Base-by-base conservation (phyloP, 1,139 yeast species). In the Candida tunisiensis region DNA sequence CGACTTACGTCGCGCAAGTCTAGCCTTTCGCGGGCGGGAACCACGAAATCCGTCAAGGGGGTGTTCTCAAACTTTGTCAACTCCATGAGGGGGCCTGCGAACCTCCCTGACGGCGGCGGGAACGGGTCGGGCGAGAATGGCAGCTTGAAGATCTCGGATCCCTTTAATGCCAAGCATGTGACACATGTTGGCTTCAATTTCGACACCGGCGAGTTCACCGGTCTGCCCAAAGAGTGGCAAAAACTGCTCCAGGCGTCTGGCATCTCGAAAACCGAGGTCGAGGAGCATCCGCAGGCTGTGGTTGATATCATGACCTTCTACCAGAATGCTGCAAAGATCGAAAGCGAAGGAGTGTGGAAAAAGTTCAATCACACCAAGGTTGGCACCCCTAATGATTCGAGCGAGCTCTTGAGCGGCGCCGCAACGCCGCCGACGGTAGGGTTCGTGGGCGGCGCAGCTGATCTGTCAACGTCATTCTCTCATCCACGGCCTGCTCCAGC, bases 201-300 rank as follows among this genome's bases (percentile, higher is more conserved):
- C 16, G 74, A 71, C 40, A 74, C 88, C 19, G 93, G 94, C 7
- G 74, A 79, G 32, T 85, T 77, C 44, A 78, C 88, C 2, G 96
- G 94, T 2, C 60, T 85, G 30, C 98, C 96, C 2, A 70, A 69
- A 26, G 94, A 80, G 48, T 88, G 98, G 98, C 88, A 80, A 41
- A 64, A 69, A 34, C 58, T 83, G 26, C 60, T 88, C 34, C 67
- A 74, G 12, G 91, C 85, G 11, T 74, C 83, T 47, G 96, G 96
- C 24, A 80, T 88, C 28, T 67, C 92, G 5, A 69, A 68, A 40
- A 67, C 65, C 25, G 96, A 88, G 41, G 94, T 83, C 45, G 74
- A 77, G 41, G 78, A 75, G 40, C 83, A 88, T 46, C 94, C 95
- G 3, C 91, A 82, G 51, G 95, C 93, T 0, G 93, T 83, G 6